Conservation (phyloP, 2,329 filamentous ascomycete species). For the Ciborinia camelliae region DNA sequence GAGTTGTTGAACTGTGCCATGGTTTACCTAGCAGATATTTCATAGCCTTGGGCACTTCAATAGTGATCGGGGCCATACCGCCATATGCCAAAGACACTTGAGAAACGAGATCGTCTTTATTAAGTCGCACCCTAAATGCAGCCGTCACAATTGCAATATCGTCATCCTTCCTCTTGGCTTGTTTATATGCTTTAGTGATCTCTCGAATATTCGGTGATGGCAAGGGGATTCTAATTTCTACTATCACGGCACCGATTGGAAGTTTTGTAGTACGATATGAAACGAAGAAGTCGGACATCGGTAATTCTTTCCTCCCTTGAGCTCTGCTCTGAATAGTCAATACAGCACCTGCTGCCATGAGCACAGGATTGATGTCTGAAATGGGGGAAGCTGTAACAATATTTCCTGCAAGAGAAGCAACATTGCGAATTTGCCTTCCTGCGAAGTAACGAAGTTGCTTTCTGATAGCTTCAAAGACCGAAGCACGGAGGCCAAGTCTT, state of each 20-base stretch:
- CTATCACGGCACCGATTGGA: conserved; percentile 76
- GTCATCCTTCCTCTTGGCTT: conserved; percentile 92
- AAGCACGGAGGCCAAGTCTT: conserved; percentile 59
- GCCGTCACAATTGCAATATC: conserved; percentile 96
- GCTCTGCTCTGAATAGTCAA: conserved; percentile 64
- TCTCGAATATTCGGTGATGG: conserved; percentile 67
- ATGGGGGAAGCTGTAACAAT: conserved; percentile 91
- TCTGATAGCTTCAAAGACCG: conserved; percentile 70
- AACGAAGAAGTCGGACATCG: conserved; percentile 85
- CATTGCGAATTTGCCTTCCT: conserved; percentile 89
- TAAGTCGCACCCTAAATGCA: conserved; percentile 70
- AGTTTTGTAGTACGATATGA: conserved; percentile 83
- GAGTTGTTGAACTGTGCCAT: conserved; percentile 72
- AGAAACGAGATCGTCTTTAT: conserved; percentile 64
- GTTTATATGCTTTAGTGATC: conserved; percentile 86
- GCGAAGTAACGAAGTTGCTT: conserved; percentile 95
- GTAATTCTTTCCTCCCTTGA: conserved; percentile 47
- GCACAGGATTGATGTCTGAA: conserved; percentile 88
- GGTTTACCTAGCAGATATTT: conserved; percentile 69
- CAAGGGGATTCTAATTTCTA: conserved; percentile 75
- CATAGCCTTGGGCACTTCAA: conserved; percentile 73
- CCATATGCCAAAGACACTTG: conserved; percentile 82
- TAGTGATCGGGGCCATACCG: conserved; percentile 86
- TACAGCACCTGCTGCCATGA: conserved; percentile 78
- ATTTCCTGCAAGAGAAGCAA: conserved; percentile 91